Base-by-base conservation (phyloP, 2,329 filamentous ascomycete species). In the Alternaria conjuncta region DNA sequence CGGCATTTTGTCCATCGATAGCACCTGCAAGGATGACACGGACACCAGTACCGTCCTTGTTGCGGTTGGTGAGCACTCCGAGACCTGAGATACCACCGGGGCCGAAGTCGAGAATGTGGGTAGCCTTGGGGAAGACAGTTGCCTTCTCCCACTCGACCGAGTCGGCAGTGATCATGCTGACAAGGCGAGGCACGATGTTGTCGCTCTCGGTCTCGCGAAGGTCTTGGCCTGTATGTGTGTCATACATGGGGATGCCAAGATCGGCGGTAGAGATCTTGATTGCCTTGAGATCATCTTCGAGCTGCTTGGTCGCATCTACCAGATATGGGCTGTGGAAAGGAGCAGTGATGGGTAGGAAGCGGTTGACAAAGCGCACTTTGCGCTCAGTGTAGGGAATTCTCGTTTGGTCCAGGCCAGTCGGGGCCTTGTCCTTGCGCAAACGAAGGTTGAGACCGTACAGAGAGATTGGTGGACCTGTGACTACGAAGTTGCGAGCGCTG, bases 281-380 rank as follows among this genome's bases (percentile, higher is more conserved):
- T 70, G 94, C 88, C 80, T 93, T 93, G 65, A 99, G 86, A 78
- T 99, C 96, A 73, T 95, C 90, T 59, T 94, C 88, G 66, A 99
- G 93, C 72, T 94, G 86, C 64, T 90, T 87, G 25, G 92, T 93
- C 2, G 96, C 95, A 70, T 94, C 90, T 23, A 87, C 85, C 15
- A 99, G 89, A 78, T 98, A 97, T 65, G 93, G 91, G 86, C 96
- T 99, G 86, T 99, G 96, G 87, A 99, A 99, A 5, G 96, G 96
- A 10, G 96, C 94, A 1, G 95, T 97, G 80, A 99, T 99, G 50
- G 96, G 96, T 64, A 99, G 84, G 86, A 99, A 99, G 64, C 96
- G 91, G 84, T 97, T 97, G 66, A 93, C 93, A 72, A 99, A 99
- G 75, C 96, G 93, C 60, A 97, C 87, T 84, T 99, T 99, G 73